phyloP scores from a whole-genome alignment of 1,139 yeast genomes.

The Taiozyma sp. region DNA sequence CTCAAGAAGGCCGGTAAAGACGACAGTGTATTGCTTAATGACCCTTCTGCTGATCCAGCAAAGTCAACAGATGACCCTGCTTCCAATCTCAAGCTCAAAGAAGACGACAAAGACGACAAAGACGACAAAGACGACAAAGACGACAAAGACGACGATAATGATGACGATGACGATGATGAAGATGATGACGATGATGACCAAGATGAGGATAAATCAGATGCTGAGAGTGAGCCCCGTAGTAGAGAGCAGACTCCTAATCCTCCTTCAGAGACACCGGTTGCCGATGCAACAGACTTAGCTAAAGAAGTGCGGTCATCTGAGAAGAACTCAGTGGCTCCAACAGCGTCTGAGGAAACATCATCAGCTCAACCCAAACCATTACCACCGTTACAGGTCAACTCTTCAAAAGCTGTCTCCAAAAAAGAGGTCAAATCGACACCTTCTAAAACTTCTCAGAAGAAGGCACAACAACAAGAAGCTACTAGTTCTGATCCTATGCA shows the following conservation, averaged over 20 bases:
- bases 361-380: conserved; percentile 6
- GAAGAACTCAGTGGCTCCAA: neutral
- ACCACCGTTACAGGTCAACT: conserved; percentile 14
- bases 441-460: conserved; percentile 8
- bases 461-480: conserved; percentile 6
- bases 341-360: neutral
- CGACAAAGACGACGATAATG: conserved; percentile 8
- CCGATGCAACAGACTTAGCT: neutral
- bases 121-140: conserved; percentile 4
- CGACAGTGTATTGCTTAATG: neutral
- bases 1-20: conserved; percentile 13
- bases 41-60: neutral
- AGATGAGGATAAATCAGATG: conserved; percentile 13
- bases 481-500: conserved; percentile 39
- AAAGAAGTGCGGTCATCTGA: neutral
- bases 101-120: conserved; percentile 3
- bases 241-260: conserved; percentile 6
- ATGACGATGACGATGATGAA: conserved; percentile 1
- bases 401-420: conserved; percentile 1
- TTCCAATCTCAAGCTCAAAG: neutral
- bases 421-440: conserved; percentile 1
- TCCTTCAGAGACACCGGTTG: neutral
- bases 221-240: conserved; percentile 18
- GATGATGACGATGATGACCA: conserved; percentile 5
- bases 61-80: neutral